These are phyloP conservation scores for Solanum sejunctum DNA, from an alignment of 257 asterid genomes.

Conservation along the genomic window DNA sequence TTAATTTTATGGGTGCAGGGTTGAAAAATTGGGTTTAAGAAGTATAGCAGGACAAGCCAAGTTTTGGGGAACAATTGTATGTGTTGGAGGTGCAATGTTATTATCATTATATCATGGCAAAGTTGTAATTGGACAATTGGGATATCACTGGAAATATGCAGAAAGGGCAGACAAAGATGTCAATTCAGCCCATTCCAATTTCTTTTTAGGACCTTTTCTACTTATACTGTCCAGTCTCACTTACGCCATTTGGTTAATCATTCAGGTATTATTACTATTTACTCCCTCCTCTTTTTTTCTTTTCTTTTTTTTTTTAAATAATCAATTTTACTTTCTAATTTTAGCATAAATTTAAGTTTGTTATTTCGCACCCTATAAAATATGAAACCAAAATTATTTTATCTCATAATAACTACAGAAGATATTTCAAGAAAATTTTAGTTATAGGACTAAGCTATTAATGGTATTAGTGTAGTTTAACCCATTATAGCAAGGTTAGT, in stretches of 20 bases:
- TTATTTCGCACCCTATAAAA: too few relatives aligned
- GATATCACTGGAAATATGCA: conserved; percentile 61
- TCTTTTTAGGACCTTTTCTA: conserved; percentile 54
- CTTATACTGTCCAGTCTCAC: conserved; percentile 59
- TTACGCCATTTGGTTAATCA: conserved; percentile 75
- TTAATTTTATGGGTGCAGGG: conserved; percentile 11
- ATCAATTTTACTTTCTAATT: too few relatives aligned
- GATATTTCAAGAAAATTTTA: too few relatives aligned
- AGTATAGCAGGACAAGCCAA: conserved; percentile 62
- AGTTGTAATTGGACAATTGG: conserved; percentile 35
- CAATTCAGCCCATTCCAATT: conserved; percentile 21
- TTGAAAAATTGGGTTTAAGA: conserved; percentile 47
- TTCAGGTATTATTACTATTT: conserved; percentile 30
- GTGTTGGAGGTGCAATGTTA: conserved; percentile 73
- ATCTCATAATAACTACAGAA: too few relatives aligned
- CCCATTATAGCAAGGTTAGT: too few relatives aligned
- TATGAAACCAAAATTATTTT: too few relatives aligned
- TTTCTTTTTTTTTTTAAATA: too few relatives aligned
- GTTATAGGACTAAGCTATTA: too few relatives aligned
- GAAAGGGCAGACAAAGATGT: conserved; percentile 2
- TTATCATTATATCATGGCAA: conserved; percentile 61
- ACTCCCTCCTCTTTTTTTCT: neutral
- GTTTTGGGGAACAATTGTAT: conserved; percentile 45
- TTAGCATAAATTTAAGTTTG: too few relatives aligned
- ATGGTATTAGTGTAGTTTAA: too few relatives aligned